These are phyloP conservation scores for Pythium brassicae DNA, from an alignment of 352 stramenopile genomes.

Conservation along the genomic window DNA sequence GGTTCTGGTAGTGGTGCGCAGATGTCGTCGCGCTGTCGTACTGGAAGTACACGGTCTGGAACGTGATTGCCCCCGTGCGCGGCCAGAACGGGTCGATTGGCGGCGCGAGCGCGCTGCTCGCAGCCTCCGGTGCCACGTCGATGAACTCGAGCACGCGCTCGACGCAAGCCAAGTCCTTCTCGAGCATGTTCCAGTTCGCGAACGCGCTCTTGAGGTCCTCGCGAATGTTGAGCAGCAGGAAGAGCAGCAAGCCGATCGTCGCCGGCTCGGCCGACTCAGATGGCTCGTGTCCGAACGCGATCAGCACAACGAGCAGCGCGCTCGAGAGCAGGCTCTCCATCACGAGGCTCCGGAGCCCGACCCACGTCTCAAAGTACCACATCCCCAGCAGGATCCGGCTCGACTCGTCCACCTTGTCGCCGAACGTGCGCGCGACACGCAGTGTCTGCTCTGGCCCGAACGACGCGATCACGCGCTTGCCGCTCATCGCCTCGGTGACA, in stretches of 20 bases:
- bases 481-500: constrained; percentile 35
- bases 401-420: constrained; percentile 29
- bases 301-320: constrained; percentile 30
- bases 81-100: constrained; percentile 24
- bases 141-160: constrained; percentile 41
- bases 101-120: background rate
- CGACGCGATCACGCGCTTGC: constrained; percentile 27
- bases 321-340: constrained; percentile 30
- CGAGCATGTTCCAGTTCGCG: constrained; percentile 31
- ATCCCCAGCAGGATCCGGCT: constrained; percentile 29
- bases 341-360: constrained; percentile 25
- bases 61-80: constrained; percentile 24
- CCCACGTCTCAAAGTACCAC: constrained; percentile 29
- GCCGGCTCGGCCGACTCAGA: constrained; percentile 7
- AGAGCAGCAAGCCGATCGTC: constrained; percentile 36
- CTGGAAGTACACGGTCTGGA: constrained; percentile 31
- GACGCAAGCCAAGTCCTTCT: constrained; percentile 27
- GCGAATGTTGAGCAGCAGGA: constrained; percentile 36
- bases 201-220: constrained; percentile 14
- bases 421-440: constrained; percentile 26
- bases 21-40: constrained; percentile 6
- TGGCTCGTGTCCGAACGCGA: constrained; percentile 23
- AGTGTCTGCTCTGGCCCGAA: constrained; percentile 28
- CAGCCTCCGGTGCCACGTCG: constrained; percentile 9
- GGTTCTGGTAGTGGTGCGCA: constrained; percentile 23